A percentile compares a stretch with the other conserved stretches of the same genome.
phyloP scores from a whole-genome alignment of 441 rosid genomes.

The Croton laevigatus region DNA sequence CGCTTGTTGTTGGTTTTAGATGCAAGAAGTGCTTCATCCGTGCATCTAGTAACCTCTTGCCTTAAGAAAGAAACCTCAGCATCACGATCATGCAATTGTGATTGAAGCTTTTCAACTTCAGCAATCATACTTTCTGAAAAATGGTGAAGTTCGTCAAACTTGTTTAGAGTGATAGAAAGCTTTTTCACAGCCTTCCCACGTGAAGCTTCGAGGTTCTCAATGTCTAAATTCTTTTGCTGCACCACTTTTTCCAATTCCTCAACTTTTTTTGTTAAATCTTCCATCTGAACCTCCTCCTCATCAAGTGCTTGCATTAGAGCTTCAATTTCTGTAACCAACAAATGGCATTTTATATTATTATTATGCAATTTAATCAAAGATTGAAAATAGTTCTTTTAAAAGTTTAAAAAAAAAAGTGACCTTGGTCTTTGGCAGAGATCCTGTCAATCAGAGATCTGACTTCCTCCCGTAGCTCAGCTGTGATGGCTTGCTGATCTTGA shows the following conservation, averaged over 20 bases:
- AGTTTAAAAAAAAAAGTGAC: slow-evolving; percentile 35
- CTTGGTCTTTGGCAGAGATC: slow-evolving; percentile 88
- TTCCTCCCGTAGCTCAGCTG: slow-evolving; percentile 54
- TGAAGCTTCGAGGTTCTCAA: slow-evolving; percentile 80
- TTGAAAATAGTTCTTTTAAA: slow-evolving; percentile 12
- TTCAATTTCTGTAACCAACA: slow-evolving; percentile 70
- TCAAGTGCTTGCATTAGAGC: slow-evolving; percentile 99
- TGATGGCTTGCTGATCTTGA: slow-evolving; percentile 55
- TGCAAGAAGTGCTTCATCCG: slow-evolving; percentile 79
- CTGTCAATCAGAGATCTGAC: slow-evolving; percentile 50
- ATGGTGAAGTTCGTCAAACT: slow-evolving; percentile 96
- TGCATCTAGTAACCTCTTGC: slow-evolving; percentile 98
- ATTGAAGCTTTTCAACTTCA: slow-evolving; percentile 93
- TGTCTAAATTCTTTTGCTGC: slow-evolving; percentile 62
- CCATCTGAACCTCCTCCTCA: slow-evolving; percentile 98
- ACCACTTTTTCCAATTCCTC: slow-evolving; percentile 60
- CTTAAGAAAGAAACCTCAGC: slow-evolving; percentile 93
- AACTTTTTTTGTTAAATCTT: slow-evolving; percentile 62
- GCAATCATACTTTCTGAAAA: slow-evolving; percentile 81
- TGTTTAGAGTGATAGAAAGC: slow-evolving; percentile 78
- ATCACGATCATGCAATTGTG: slow-evolving; percentile 88
- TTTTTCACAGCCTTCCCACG: slow-evolving; percentile 82
- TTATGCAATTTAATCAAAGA: slow-evolving; percentile 9
- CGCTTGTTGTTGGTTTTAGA: slow-evolving; percentile 61
- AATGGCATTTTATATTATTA: slow-evolving; percentile 15